phyloP scores from a whole-genome alignment of 257 asterid genomes.

The Solanum pinnatisectum region DNA sequence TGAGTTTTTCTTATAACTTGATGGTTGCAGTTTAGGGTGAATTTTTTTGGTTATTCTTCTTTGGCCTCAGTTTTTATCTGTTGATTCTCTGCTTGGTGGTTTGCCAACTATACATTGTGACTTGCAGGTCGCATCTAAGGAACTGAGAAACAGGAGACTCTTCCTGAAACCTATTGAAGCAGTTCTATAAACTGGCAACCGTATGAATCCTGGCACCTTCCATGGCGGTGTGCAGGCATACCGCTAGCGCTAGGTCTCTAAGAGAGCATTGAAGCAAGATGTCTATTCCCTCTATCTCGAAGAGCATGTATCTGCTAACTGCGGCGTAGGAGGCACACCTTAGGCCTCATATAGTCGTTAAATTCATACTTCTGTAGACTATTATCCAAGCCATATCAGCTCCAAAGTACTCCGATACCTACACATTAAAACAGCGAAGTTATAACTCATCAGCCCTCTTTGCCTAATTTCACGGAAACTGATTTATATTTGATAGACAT shows the following conservation, averaged over 20 bases:
- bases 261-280: background rate
- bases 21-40: background rate
- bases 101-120: background rate
- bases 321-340: background rate
- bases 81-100: background rate
- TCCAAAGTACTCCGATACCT: too few relatives aligned
- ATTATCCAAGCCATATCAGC: too few relatives aligned
- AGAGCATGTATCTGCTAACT: background rate
- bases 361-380: too few relatives aligned
- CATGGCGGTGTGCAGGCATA: slow-evolving; percentile 83
- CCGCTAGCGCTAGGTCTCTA: background rate
- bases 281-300: background rate
- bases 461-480: too few relatives aligned
- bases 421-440: too few relatives aligned
- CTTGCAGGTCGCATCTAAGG: slow-evolving; percentile 73
- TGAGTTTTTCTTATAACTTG: background rate
- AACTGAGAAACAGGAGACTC: slow-evolving; percentile 72
- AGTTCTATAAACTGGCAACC: slow-evolving; percentile 86
- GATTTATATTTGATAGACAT: too few relatives aligned
- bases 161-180: slow-evolving; percentile 92
- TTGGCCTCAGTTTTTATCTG: background rate
- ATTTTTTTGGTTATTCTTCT: background rate
- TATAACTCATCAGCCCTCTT: too few relatives aligned
- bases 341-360: too few relatives aligned
- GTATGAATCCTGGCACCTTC: slow-evolving; percentile 88